These are phyloP conservation scores for Panaeolus papilionaceus DNA, from an alignment of 768 basidiomycete genomes.

Conservation along the genomic window DNA sequence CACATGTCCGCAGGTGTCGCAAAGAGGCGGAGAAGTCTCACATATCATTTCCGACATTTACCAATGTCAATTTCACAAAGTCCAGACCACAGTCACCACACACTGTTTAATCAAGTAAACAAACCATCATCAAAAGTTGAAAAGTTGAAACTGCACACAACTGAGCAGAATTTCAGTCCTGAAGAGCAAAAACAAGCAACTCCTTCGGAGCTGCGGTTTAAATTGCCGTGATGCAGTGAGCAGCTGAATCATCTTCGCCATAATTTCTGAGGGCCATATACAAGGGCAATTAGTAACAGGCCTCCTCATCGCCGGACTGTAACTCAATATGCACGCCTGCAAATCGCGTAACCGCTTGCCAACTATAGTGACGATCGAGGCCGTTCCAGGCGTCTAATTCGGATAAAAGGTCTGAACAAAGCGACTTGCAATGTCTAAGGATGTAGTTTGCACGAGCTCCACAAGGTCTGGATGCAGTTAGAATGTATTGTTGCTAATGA, in stretches of 20 bases:
- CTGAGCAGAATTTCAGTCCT: not conserved
- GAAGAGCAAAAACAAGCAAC: not conserved
- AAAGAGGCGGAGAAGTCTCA: constrained; percentile 7
- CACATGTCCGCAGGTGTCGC: not conserved
- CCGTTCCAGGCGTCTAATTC: constrained; percentile 13
- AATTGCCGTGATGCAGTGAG: too few relatives aligned
- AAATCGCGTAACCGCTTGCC: constrained; percentile 7
- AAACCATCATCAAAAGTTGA: not conserved
- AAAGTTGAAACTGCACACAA: not conserved
- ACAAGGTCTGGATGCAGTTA: not conserved
- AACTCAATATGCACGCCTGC: not conserved
- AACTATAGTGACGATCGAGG: constrained; percentile 11
- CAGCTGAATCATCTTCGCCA: not conserved
- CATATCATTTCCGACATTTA: not conserved
- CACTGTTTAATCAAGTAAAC: not conserved
- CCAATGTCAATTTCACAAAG: not conserved
- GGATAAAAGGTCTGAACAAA: not conserved
- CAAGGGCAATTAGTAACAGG: not conserved
- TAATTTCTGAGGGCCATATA: not conserved
- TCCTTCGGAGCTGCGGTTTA: too few relatives aligned
- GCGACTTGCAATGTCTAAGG: not conserved
- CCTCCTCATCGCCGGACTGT: not conserved
- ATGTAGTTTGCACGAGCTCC: not conserved
- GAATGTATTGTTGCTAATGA: not conserved
- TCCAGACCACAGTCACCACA: not conserved